A percentile compares a stretch with the other conserved stretches of the same genome.
Conservation (phyloP, 164 flowering plant species). For the Vitis rotundifolia region DNA sequence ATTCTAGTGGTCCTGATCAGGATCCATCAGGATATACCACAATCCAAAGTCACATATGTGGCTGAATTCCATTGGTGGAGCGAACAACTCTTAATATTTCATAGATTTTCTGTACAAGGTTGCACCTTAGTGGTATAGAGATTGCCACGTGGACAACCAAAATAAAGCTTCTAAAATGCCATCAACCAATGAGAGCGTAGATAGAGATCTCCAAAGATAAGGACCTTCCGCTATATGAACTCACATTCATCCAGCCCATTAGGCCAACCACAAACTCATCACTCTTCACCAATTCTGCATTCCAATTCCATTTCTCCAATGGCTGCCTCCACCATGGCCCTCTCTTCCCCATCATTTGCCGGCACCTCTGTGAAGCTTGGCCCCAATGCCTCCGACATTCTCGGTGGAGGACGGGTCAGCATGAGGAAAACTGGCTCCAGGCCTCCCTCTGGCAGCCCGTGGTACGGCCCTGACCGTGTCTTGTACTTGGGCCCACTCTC, state of each 20-base stretch:
- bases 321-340: constrained; percentile 55
- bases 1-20: too few relatives aligned
- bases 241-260: neutral
- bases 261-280: too few relatives aligned
- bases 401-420: constrained; percentile 33
- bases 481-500: constrained; percentile 55
- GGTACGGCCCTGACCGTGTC: constrained; percentile 48
- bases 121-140: neutral
- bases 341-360: constrained; percentile 41
- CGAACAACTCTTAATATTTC: too few relatives aligned
- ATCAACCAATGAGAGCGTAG: neutral
- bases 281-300: too few relatives aligned
- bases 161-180: neutral
- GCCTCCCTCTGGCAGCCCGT: constrained; percentile 34
- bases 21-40: too few relatives aligned
- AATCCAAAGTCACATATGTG: too few relatives aligned
- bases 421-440: constrained; percentile 39
- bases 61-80: too few relatives aligned
- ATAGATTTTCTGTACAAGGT: too few relatives aligned
- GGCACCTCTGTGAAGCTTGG: constrained; percentile 40
- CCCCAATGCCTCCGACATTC: constrained; percentile 23
- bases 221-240: neutral
- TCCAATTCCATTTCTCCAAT: constrained; percentile 16
- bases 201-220: neutral
- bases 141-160: neutral